Evolutionary conservation across 2,329 filamentous ascomycete species (phyloP).

Genomic region (Tolypocladium ophioglossoides): DNA sequence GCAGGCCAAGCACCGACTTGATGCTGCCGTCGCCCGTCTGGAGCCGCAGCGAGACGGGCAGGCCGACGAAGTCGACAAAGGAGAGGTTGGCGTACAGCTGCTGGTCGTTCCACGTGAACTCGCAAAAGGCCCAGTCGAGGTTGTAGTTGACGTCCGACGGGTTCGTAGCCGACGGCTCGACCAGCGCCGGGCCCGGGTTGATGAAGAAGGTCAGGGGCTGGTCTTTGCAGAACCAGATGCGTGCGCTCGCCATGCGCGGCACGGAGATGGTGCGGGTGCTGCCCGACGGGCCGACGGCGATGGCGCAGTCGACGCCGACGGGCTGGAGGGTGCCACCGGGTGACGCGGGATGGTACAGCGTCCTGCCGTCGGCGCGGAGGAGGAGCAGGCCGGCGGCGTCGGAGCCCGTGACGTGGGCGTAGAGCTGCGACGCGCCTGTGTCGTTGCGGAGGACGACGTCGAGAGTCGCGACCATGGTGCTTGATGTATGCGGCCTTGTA

Average conservation of each 20-base stretch:
- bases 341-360: conserved; percentile 52
- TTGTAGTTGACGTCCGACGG: conserved; percentile 50
- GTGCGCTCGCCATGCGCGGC: conserved; percentile 58
- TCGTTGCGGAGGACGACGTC: conserved; percentile 56
- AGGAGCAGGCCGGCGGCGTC: conserved; percentile 50
- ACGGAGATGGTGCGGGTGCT: conserved; percentile 50
- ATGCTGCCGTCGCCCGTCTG: conserved; percentile 31
- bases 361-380: conserved; percentile 54
- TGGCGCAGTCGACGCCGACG: conserved; percentile 48
- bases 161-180: conserved; percentile 66
- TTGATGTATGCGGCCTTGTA: background rate
- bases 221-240: conserved; percentile 61
- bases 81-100: conserved; percentile 60
- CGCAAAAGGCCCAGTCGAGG: conserved; percentile 55
- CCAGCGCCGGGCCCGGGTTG: conserved; percentile 61
- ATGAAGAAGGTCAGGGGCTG: conserved; percentile 54
- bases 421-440: conserved; percentile 44
- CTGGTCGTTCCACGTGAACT: conserved; percentile 53
- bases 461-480: conserved; percentile 22
- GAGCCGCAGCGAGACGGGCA: conserved; percentile 51
- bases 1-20: conserved; percentile 39
- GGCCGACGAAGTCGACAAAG: conserved; percentile 64
- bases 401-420: conserved; percentile 59
- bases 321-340: conserved; percentile 39
- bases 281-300: conserved; percentile 52